Percentiles rank a stretch among this genome's conserved stretches.
Conservation (phyloP, 2,329 filamentous ascomycete species). For the Plenodomus tracheiphilus region DNA sequence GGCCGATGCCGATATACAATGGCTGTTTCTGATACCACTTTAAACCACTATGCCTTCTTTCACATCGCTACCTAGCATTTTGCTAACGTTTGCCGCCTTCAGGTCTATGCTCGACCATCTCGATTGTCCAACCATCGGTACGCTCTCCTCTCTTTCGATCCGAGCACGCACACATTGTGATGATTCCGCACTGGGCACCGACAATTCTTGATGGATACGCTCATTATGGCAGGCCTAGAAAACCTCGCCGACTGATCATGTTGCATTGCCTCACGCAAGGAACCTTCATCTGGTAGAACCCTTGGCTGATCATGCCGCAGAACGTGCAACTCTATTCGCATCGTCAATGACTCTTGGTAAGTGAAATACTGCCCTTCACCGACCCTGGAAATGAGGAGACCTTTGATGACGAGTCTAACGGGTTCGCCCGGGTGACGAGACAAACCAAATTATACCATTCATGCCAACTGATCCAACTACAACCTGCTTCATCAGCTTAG, state of each 20-base stretch:
- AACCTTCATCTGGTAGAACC: slow-evolving; percentile 1
- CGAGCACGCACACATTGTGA: slow-evolving; percentile 56
- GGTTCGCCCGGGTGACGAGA: slow-evolving; percentile 67
- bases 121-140: slow-evolving; percentile 23
- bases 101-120: slow-evolving; percentile 2
- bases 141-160: slow-evolving; percentile 15
- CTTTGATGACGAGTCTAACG: slow-evolving; percentile 79
- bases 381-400: slow-evolving; percentile 50
- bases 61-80: slow-evolving; percentile 2
- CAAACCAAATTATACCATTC: slow-evolving; percentile 68
- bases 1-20: slow-evolving; percentile 45
- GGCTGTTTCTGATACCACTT: slow-evolving; percentile 47
- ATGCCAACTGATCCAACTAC: slow-evolving; percentile 55
- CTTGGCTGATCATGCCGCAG: slow-evolving; percentile 11
- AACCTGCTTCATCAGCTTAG: not conserved
- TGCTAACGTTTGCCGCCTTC: slow-evolving; percentile 16
- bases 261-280: slow-evolving; percentile 3
- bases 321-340: not conserved
- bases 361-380: slow-evolving; percentile 12
- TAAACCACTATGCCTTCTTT: slow-evolving; percentile 8
- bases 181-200: slow-evolving; percentile 98
- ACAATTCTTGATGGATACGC: slow-evolving; percentile 81
- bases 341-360: slow-evolving; percentile 12
- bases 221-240: slow-evolving; percentile 97
- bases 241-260: slow-evolving; percentile 94